Evolutionary conservation across 106 monocot genomes (phyloP).

Genomic region (Xerophyta viscosa): DNA sequence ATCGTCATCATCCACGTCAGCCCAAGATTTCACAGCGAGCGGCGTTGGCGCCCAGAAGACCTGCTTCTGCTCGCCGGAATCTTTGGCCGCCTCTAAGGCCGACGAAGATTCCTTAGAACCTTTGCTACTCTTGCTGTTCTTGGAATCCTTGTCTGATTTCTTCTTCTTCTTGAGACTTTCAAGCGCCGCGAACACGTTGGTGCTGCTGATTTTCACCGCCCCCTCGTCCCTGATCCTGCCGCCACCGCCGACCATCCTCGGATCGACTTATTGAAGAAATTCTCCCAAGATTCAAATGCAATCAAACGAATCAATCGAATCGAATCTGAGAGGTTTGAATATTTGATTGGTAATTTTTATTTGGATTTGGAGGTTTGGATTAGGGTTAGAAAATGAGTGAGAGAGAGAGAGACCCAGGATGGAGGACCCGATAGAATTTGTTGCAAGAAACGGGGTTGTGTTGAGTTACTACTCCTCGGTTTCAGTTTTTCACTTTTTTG

Average conservation of each 20-base stretch:
- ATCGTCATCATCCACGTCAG: slow-evolving; percentile 15
- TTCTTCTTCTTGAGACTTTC: slow-evolving; percentile 15
- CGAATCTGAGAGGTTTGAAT: background rate
- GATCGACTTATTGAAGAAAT: background rate
- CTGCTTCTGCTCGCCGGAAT: slow-evolving; percentile 2
- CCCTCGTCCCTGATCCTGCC: slow-evolving; percentile 11
- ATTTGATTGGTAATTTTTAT: too few relatives aligned
- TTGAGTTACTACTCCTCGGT: too few relatives aligned
- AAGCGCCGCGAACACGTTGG: slow-evolving; percentile 16
- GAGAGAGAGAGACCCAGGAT: background rate
- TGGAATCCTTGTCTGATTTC: slow-evolving; percentile 8
- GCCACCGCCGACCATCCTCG: slow-evolving; percentile 9
- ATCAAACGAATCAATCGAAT: background rate
- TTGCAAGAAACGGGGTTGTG: too few relatives aligned
- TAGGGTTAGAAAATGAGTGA: background rate
- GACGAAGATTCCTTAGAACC: background rate
- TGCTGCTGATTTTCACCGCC: slow-evolving; percentile 6
- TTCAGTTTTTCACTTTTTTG: too few relatives aligned
- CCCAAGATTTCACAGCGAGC: slow-evolving; percentile 9
- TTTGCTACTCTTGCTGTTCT: slow-evolving; percentile 3
- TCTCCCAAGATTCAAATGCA: background rate
- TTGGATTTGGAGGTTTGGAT: background rate
- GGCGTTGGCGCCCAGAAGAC: slow-evolving; percentile 11
- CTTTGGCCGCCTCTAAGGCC: background rate
- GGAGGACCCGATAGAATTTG: too few relatives aligned